A percentile compares a stretch with the other conserved stretches of the same genome.
phyloP scores from a whole-genome alignment of 352 stramenopile species.

The Blastocystis sp. region DNA sequence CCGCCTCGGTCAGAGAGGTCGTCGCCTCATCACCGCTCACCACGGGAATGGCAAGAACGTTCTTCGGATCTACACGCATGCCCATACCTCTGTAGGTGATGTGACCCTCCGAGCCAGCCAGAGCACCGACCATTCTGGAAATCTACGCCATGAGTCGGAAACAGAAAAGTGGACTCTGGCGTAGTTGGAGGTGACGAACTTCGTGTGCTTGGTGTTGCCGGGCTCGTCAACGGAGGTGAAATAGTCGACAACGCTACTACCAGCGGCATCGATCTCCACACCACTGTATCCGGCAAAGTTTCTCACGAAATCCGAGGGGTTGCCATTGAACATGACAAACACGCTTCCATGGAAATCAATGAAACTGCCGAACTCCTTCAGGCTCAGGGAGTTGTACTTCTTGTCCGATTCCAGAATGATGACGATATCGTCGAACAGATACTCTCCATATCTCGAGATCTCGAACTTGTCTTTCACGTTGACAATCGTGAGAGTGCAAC shows the following conservation, averaged over 20 bases:
- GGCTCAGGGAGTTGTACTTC: conserved; percentile 76
- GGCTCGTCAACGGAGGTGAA: conserved; percentile 76
- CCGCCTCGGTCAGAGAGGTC: not conserved
- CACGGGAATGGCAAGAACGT: conserved; percentile 80
- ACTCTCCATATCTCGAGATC: conserved; percentile 82
- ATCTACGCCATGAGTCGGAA: conserved; percentile 75
- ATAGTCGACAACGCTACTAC: conserved; percentile 83
- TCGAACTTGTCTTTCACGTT: conserved; percentile 42
- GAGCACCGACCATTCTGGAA: conserved; percentile 26
- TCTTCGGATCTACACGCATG: conserved; percentile 76
- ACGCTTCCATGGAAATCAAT: conserved; percentile 83
- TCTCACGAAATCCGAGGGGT: conserved; percentile 80
- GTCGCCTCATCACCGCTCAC: conserved; percentile 79
- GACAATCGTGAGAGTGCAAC: conserved; percentile 21
- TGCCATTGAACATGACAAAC: conserved; percentile 75
- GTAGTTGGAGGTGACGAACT: conserved; percentile 78
- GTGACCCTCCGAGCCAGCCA: conserved; percentile 58
- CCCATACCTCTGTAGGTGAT: conserved; percentile 81
- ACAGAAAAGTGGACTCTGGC: conserved; percentile 77
- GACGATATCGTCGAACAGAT: conserved; percentile 83
- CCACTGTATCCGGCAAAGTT: conserved; percentile 83
- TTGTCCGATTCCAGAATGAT: conserved; percentile 79
- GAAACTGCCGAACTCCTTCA: conserved; percentile 74
- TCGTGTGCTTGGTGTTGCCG: conserved; percentile 79
- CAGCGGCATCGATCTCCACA: conserved; percentile 84